Evolutionary conservation across 1,284 basidiomycete species (phyloP), one percentile per base, ranked within the genome.

Genomic region (Tilletia walkeri): DNA sequence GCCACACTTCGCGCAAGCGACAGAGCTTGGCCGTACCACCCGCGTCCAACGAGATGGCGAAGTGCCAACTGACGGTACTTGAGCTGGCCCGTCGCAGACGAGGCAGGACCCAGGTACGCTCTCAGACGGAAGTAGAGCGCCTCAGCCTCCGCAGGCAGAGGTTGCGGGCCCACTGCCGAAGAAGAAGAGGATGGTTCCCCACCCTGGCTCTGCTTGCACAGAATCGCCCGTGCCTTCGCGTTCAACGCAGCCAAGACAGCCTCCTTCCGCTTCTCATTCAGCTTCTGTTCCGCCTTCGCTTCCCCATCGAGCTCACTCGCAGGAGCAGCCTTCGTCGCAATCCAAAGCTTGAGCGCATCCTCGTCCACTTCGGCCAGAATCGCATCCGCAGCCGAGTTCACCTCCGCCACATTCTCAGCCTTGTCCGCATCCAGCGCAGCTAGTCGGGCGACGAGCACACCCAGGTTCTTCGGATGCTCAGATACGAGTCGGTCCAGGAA

Each of bases 391-490:
- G 82, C 78, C 16, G 61, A 66, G 38, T 75, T 41, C 10, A 82
- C 72, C 56, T 75, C 56, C 34, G 49, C 9, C 18, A 61, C 65
- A 12, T 73, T 36, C 7, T 34, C 68, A 14, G 61, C 69, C 38
- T 78, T 71, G 49, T 78, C 76, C 24, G 65, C 71, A 54, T 74
- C 71, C 16, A 74, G 66, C 12, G 76, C 73, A 47, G 82, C 78
- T 30, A 84, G 75, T 39, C 76, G 78, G 10, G 82, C 82, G 1
- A 82, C 71, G 12, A 80, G 74, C 6, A 77, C 72, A 41, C 78
- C 76, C 16, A 84, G 74, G 73, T 80, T 74, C 61, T 78, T 73
- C 18, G 82, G 80, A 49, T 84, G 75, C 41, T 83, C 78, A 18
- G 67, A 53, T 68, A 82, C 73, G 30, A 84, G 74, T 38, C 69